phyloP scores from a whole-genome alignment of 2,329 filamentous ascomycete species.

The Monosporascus sp. region DNA sequence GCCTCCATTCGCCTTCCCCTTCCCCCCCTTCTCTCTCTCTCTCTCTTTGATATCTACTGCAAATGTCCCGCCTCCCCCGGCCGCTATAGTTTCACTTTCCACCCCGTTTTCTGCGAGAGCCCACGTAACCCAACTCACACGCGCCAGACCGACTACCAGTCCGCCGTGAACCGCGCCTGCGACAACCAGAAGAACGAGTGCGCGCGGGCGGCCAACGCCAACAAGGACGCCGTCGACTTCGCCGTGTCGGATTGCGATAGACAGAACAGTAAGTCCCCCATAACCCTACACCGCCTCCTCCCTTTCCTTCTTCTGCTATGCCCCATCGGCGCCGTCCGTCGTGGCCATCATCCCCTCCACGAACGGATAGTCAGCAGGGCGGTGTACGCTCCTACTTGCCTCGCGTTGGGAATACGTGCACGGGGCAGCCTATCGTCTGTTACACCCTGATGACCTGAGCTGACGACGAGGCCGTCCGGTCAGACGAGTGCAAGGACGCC shows the following conservation, averaged over 20 bases:
- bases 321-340: neutral
- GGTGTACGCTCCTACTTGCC: no score
- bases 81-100: neutral
- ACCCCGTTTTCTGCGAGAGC: neutral
- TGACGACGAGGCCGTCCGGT: neutral
- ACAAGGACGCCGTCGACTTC: slow-evolving; percentile 23
- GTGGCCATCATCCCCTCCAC: neutral
- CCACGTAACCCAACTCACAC: no score
- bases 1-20: neutral
- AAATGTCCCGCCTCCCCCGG: neutral
- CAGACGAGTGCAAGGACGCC: slow-evolving; percentile 36
- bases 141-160: slow-evolving; percentile 34
- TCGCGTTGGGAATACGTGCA: neutral
- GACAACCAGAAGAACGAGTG: slow-evolving; percentile 46
- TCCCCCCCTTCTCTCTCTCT: neutral
- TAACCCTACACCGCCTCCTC: neutral
- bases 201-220: slow-evolving; percentile 35
- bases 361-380: neutral
- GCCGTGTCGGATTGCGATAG: slow-evolving; percentile 39
- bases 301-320: neutral
- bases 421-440: neutral
- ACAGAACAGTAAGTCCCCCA: slow-evolving; percentile 35
- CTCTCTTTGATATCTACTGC: neutral
- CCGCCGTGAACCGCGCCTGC: slow-evolving; percentile 39
- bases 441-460: neutral